Evolutionary conservation across 2,329 filamentous ascomycete genomes (phyloP), one percentile per base, ranked within the genome.

Genomic region (Pestalotiopsis sp.): DNA sequence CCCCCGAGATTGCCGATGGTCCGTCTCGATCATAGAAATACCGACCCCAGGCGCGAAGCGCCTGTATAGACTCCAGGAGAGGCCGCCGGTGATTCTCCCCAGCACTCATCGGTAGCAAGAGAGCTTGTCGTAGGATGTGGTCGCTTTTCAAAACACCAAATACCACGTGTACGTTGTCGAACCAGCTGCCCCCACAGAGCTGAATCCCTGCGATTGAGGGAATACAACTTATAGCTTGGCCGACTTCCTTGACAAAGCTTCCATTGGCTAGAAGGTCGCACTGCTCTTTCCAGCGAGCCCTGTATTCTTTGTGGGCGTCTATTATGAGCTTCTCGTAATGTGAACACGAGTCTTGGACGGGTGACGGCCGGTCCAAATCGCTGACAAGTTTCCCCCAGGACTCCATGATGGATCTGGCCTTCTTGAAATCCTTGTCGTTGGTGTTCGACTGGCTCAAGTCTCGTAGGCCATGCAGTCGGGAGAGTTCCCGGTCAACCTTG

Each of bases 391-490:
- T 23, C n/a, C 4, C 36, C 61, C 61, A 64, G 0, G 61, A 14
- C 14, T 23, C 13, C 20, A 64, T 25, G 17, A 64, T 64, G 14
- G 49, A 14, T 11, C 27, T 64, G n/a, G 61, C 61, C 61, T 64
- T 64, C n/a, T 64, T 64, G 20, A 64, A 49, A 9, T 64, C 61
- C 61, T 27, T 45, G 17, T 64, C 61, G 6, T 41, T 52, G 61
- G 20, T 52, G 38, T 49, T 64, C 61, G 38, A 64, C 20, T 64
- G 38, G 23, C 36, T 20, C 9, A 64, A 13, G 20, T 39, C 61
- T 6, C 49, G 38, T 20, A 64, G 25, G 2, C 61, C 20, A n/a
- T 23, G 38, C 31, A 36, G 7, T 36, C 31, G 31, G 31, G 31
- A 36, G 5, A 45, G 23, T 7, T 64, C 61, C 27, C 49, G 39